Percentiles rank a stretch among this genome's conserved stretches.
These are phyloP conservation scores for Penicillium sp. DNA, from an alignment of 2,329 filamentous ascomycete species.

Conservation along the genomic window DNA sequence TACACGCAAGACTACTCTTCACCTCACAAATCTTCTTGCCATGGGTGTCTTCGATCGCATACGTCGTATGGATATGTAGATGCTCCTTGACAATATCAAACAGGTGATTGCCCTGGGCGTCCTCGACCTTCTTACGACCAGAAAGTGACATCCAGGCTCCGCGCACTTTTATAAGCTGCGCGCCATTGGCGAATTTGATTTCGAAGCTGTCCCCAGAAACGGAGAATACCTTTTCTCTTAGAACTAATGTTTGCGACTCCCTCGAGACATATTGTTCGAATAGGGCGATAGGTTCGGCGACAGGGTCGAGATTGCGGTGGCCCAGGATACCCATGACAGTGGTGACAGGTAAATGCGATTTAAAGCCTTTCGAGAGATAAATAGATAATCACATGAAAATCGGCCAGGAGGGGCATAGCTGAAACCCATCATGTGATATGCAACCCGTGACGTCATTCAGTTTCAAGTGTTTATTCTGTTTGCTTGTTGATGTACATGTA, in stretches of 20 bases:
- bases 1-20: conserved; percentile 54
- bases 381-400: not conserved
- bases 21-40: conserved; percentile 54
- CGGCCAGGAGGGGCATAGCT: not conserved
- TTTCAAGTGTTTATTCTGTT: no score
- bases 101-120: conserved; percentile 18
- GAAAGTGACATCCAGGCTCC: conserved; percentile 48
- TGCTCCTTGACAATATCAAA: conserved; percentile 25
- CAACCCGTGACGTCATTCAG: no score
- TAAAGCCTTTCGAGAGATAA: not conserved
- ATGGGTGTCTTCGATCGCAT: conserved; percentile 41
- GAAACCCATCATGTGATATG: not conserved
- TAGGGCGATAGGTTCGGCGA: conserved; percentile 18
- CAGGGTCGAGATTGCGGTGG: conserved; percentile 14
- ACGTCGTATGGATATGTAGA: conserved; percentile 22
- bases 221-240: conserved; percentile 62
- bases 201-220: conserved; percentile 64
- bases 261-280: conserved; percentile 18
- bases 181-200: conserved; percentile 55
- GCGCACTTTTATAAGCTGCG: conserved; percentile 55
- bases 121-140: conserved; percentile 24
- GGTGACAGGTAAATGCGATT: not conserved
- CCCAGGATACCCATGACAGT: conserved; percentile 18
- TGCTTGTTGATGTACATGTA: no score
- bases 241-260: conserved; percentile 46